Conservation (phyloP, 1,284 basidiomycete genomes). For the Austroboletus rostrupii region DNA sequence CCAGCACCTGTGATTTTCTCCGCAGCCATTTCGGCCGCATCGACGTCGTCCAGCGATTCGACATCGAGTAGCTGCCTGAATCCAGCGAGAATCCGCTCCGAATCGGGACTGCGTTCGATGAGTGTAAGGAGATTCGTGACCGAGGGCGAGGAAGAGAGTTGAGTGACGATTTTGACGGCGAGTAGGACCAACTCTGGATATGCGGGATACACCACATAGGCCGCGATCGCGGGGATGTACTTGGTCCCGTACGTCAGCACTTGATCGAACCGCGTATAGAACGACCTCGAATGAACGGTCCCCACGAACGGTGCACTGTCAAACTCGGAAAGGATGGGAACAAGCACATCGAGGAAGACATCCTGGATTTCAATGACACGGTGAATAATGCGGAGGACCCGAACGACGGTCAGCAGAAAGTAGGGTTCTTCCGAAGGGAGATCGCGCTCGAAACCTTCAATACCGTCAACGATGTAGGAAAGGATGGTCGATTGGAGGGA, state of each 20-base stretch:
- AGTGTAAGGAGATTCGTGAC: constrained; percentile 75
- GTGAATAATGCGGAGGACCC: constrained; percentile 79
- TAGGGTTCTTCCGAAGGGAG: constrained; percentile 64
- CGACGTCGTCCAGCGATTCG: constrained; percentile 58
- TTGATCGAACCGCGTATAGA: constrained; percentile 75
- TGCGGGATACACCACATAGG: constrained; percentile 72
- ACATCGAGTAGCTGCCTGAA: constrained; percentile 70
- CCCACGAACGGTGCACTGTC: constrained; percentile 53
- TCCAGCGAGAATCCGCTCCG: constrained; percentile 80
- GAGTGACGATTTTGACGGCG: constrained; percentile 74
- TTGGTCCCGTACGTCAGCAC: constrained; percentile 74
- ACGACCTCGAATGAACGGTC: constrained; percentile 58
- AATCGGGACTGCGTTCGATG: constrained; percentile 81
- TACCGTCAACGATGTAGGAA: constrained; percentile 72
- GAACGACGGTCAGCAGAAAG: constrained; percentile 74
- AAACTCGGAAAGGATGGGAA: constrained; percentile 73
- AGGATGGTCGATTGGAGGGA: constrained; percentile 71
- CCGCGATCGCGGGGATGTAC: constrained; percentile 79
- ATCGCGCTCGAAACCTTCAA: constrained; percentile 73
- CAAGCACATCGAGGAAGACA: constrained; percentile 84
- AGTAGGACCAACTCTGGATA: constrained; percentile 76
- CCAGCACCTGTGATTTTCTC: constrained; percentile 70
- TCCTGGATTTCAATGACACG: constrained; percentile 84
- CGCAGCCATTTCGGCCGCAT: constrained; percentile 52
- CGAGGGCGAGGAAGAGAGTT: constrained; percentile 58